These are phyloP conservation scores for Ascochyta pisi DNA, from an alignment of 2,329 filamentous ascomycete genomes.

Conservation along the genomic window DNA sequence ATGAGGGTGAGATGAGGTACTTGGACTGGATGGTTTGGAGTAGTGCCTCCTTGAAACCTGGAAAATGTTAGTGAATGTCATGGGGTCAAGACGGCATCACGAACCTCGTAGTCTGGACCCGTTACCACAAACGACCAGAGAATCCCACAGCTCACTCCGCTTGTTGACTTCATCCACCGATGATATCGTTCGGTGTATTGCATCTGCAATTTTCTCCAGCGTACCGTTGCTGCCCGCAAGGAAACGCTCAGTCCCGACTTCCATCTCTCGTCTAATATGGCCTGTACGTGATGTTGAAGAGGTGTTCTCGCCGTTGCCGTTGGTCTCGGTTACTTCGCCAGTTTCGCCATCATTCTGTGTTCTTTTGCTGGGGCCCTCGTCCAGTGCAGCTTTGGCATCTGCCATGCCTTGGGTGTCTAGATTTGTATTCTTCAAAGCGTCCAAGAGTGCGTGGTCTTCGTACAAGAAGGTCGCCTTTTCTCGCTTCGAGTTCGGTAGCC, in stretches of 20 bases:
- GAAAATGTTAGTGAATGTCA: constrained; percentile 39
- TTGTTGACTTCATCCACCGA: constrained; percentile 84
- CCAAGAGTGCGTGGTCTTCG: constrained; percentile 68
- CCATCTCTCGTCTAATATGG: constrained; percentile 66
- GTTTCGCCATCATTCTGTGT: constrained; percentile 44
- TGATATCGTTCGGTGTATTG: constrained; percentile 83
- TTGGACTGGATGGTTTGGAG: constrained; percentile 78
- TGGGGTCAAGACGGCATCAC: constrained; percentile 12
- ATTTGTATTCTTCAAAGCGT: constrained; percentile 61
- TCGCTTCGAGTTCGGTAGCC: constrained; percentile 75
- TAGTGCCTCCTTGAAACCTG: constrained; percentile 87
- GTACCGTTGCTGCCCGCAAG: constrained; percentile 69
- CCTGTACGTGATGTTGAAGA: constrained; percentile 28
- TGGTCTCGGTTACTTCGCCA: constrained; percentile 39
- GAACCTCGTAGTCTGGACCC: constrained; percentile 71
- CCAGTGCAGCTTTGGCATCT: constrained; percentile 60
- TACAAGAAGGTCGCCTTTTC: constrained; percentile 74
- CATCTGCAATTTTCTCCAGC: constrained; percentile 81
- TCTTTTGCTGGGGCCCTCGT: constrained; percentile 54
- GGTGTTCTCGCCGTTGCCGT: constrained; percentile 30
- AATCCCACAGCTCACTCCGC: constrained; percentile 89
- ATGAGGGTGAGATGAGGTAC: constrained; percentile 89
- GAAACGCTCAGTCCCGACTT: constrained; percentile 79
- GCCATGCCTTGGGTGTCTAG: constrained; percentile 55
- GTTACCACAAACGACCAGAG: constrained; percentile 88